Percentiles rank a stretch among this genome's conserved stretches.
Conservation (phyloP, 2,329 filamentous ascomycete species). For the Epicoccum sorghinum region DNA sequence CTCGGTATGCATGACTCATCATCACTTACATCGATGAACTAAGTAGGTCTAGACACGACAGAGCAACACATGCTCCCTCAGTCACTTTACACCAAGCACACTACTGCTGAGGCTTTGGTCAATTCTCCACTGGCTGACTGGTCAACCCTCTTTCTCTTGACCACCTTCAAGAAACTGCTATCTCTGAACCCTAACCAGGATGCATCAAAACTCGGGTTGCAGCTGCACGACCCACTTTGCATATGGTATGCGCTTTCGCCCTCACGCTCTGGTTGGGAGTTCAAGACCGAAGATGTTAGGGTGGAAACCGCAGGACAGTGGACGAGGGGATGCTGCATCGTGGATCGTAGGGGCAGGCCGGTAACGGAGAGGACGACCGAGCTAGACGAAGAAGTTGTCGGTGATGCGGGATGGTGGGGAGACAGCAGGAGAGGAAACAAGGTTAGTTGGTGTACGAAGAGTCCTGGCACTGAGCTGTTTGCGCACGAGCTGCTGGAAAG, state of each 20-base stretch:
- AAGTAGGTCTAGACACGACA: conserved; percentile 50
- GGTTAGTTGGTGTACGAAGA: conserved; percentile 72
- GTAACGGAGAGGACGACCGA: conserved; percentile 52
- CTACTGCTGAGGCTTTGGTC: conserved; percentile 25
- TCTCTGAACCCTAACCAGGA: conserved; percentile 46
- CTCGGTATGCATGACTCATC: conserved; percentile 41
- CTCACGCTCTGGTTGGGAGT: conserved; percentile 38
- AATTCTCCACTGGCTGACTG: conserved; percentile 55
- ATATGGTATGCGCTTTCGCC: conserved; percentile 46
- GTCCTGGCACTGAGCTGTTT: conserved; percentile 72
- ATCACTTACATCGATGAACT: not conserved
- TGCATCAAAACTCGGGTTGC: conserved; percentile 46
- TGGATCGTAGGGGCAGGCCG: conserved; percentile 71
- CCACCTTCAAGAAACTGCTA: conserved; percentile 55
- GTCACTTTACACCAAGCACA: conserved; percentile 45
- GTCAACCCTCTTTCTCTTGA: conserved; percentile 52
- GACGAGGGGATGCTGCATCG: conserved; percentile 89
- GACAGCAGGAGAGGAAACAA: conserved; percentile 77
- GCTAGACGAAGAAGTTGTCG: conserved; percentile 58
- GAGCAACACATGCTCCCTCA: conserved; percentile 51
- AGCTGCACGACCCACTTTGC: conserved; percentile 55
- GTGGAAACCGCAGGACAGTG: conserved; percentile 92
- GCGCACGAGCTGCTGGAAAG: conserved; percentile 69
- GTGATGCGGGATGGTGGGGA: conserved; percentile 79
- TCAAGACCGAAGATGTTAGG: conserved; percentile 73